A percentile compares a stretch with the other conserved stretches of the same genome.
phyloP scores from a whole-genome alignment of 768 basidiomycete species.

The Boletellus sp. region DNA sequence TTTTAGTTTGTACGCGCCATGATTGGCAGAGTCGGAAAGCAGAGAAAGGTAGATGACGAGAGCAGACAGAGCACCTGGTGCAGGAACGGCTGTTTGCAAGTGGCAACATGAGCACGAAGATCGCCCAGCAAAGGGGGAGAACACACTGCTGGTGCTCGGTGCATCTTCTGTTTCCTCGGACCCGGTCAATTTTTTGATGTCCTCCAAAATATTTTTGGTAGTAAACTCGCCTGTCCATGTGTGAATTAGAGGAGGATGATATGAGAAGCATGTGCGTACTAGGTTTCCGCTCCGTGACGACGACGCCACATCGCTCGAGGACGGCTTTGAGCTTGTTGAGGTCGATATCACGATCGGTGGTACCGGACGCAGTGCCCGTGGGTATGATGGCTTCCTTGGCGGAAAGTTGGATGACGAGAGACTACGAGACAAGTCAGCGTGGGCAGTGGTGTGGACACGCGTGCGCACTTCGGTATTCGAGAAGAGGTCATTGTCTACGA shows the following conservation, averaged over 20 bases:
- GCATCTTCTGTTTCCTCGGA: conserved; percentile 27
- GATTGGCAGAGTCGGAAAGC: conserved; percentile 70
- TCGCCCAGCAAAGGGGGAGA: background rate
- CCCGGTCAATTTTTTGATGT: conserved; percentile 48
- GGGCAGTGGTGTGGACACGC: background rate
- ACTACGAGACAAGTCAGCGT: conserved; percentile 43
- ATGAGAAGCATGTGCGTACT: conserved; percentile 44
- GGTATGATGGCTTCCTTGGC: conserved; percentile 94
- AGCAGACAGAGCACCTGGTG: conserved; percentile 78
- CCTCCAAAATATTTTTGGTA: conserved; percentile 73
- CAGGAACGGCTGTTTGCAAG: conserved; percentile 54
- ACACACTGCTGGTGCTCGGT: conserved; percentile 11
- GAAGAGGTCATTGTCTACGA: conserved; percentile 91
- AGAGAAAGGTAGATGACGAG: conserved; percentile 81
- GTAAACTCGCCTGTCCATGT: conserved; percentile 71
- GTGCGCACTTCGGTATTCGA: conserved; percentile 83
- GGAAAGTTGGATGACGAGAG: conserved; percentile 90
- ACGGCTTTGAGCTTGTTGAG: conserved; percentile 82
- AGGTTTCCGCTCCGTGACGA: conserved; percentile 85
- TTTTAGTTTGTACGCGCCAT: conserved; percentile 72
- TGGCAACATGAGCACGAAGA: background rate
- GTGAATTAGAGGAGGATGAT: background rate
- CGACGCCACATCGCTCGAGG: conserved; percentile 85
- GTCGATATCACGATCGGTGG: conserved; percentile 81
- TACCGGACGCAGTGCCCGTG: conserved; percentile 66